Evolutionary conservation across 1,284 basidiomycete species (phyloP), one percentile per base, ranked within the genome.

Genomic region (Inonotus hispidus): DNA sequence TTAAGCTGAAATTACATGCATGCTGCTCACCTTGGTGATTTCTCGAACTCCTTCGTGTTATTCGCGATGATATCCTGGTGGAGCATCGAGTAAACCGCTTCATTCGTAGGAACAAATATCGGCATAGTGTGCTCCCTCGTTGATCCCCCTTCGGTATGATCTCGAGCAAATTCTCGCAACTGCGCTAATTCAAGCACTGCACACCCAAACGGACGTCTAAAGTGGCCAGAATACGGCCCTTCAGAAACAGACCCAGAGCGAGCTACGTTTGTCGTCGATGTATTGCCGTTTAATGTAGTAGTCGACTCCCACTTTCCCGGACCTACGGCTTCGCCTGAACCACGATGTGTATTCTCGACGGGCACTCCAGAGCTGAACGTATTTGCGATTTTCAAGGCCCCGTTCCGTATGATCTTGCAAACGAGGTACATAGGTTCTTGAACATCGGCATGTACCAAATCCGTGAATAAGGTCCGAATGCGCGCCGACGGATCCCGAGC

Each of bases 11-110:
- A 32, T 8, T 32, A 32, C 32, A 4, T 8, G 8, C n/a, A 37
- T n/a, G n/a, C n/a, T 43, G 69, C 81, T 61, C 68, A 92, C 90
- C 92, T 84, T 0, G 88, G 70, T 1, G 91, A 92, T 69, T 92
- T 93, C 69, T 93, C 91, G 67, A 87, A 95, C 67, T 95, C 91
- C 69, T 87, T 88, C 14, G 75, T 78, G 61, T 92, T 88, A 62
- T 83, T 83, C 19, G 85, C 85, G 64, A 98, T 92, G 71, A 99
- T 92, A 71, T 95, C 94, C 73, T 98, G 93, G 73, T 98, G 96
- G 46, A 98, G 79, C 75, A 91, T 96, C 6, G 93, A 93, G 71
- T 97, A 98, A 19, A 87, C 82, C 1, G 85, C 82, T 71, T 98
- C 96, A 68, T 91, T 91, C 7, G 80, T 80, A 0, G 96, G 91